Conservation (phyloP, 345 rosid genomes). For the Pistacia atlantica region DNA sequence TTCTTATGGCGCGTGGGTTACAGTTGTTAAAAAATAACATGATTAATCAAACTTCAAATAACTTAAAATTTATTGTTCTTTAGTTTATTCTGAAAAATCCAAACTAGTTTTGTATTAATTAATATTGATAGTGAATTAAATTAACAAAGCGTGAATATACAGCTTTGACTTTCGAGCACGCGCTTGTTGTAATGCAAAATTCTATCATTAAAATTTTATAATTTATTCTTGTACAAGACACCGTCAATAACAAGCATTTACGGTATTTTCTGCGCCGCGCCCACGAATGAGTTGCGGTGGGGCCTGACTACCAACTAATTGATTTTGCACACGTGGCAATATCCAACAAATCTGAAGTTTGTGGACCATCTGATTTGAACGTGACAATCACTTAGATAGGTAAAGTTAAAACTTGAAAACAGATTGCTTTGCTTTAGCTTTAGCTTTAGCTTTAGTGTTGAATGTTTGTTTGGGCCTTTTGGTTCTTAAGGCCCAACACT, state of each 20-base stretch:
- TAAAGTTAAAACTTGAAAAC: background rate
- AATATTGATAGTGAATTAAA: too few species aligned
- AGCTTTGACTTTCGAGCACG: background rate
- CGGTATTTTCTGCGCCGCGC: background rate
- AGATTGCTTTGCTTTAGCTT: background rate
- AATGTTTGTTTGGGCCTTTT: too few species aligned
- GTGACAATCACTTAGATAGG: conserved; percentile 3
- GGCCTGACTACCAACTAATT: background rate
- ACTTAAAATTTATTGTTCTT: too few species aligned
- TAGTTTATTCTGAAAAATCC: too few species aligned
- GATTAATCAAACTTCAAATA: too few species aligned
- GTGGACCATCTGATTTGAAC: conserved; percentile 16
- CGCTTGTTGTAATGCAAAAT: background rate
- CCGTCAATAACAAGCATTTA: background rate
- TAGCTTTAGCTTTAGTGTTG: background rate
- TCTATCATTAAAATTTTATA: background rate
- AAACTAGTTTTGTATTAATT: too few species aligned
- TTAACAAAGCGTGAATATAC: too few species aligned
- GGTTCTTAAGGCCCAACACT: too few species aligned
- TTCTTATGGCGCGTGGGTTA: conserved; percentile 7
- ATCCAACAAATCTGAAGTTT: background rate
- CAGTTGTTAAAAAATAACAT: background rate
- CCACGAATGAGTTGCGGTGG: background rate
- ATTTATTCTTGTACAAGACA: too few species aligned
- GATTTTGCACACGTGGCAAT: conserved; percentile 9